Evolutionary conservation across 306 rosid species (phyloP), one percentile per base, ranked within the genome.

Genomic region (Ormosia semicastrata): DNA sequence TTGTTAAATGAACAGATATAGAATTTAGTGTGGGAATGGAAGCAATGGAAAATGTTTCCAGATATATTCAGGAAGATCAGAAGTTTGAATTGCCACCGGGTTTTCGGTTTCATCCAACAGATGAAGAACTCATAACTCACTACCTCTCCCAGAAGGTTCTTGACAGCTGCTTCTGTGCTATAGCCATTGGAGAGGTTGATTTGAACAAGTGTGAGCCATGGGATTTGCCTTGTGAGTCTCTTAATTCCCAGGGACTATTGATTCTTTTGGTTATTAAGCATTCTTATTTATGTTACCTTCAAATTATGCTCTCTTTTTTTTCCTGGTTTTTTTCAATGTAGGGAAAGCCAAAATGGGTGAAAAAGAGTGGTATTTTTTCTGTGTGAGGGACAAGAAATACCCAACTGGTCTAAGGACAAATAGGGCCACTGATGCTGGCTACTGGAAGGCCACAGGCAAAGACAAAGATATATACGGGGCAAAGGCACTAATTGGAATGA

Each of bases 381-480:
- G 94, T 46, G 81, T 89, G 2, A 86, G 87, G 52, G 97, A 94
- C 80, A 88, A 93, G 50, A 94, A 94, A 71, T 94, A 92, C 86
- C 96, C 97, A 79, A 89, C 96, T 41, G 97, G 98, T 13, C 46
- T 87, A 2, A 92, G 97, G 68, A 92, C 98, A n/a, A 94, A 94
- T 76, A 87, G 98, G 64, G 96, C 97, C 6, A 94, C 98, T 6
- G 82, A 43, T 3, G 89, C 98, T 40, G 98, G 98, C 6, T 94
- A 92, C 15, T 94, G 98, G 98, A 94, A 94, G 84, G 98, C 97
- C 56, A 94, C 98, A 11, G 98, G 98, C 7, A 94, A 91, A 91
- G 98, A 94, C 83, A 94, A 49, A 69, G 96, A 92, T 69, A 91
- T 94, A 47, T 86, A n/a, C 84, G 87, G 46, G 69, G 91, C 67